Percentiles rank a stretch among this genome's conserved stretches.
Conservation (phyloP, 345 rosid genomes). For the Ailanthus altissimus region DNA sequence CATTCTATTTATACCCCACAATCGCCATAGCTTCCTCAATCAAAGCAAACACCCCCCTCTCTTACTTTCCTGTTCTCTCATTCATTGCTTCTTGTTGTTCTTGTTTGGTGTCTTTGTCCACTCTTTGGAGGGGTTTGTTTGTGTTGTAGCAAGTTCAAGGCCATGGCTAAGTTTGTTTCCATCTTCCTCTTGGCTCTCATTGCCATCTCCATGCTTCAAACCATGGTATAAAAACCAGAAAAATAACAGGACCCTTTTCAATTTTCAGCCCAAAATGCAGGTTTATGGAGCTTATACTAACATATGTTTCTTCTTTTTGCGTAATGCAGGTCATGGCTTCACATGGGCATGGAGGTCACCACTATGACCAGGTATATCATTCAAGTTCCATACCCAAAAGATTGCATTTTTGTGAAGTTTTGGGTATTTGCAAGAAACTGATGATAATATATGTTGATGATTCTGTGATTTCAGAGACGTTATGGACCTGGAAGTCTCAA, state of each 20-base stretch:
- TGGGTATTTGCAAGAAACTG: constrained; percentile 10
- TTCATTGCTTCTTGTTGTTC: background rate
- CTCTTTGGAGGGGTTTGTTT: constrained; percentile 14
- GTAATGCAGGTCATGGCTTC: constrained; percentile 44
- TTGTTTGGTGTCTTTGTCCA: background rate
- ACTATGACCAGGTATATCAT: constrained; percentile 24
- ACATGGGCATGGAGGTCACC: constrained; percentile 49
- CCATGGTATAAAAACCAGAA: constrained; percentile 50
- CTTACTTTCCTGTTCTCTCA: background rate
- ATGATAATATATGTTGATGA: background rate
- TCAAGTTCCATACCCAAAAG: background rate
- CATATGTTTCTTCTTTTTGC: background rate
- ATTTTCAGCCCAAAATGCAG: background rate
- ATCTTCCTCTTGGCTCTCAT: constrained; percentile 56
- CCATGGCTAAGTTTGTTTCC: constrained; percentile 58
- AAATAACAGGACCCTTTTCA: background rate
- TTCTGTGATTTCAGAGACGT: constrained; percentile 29
- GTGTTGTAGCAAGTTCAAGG: constrained; percentile 12
- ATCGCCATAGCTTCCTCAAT: constrained; percentile 7
- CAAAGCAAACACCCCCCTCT: constrained; percentile 29
- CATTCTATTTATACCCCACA: constrained; percentile 40
- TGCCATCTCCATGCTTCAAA: constrained; percentile 66
- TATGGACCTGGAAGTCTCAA: constrained; percentile 54
- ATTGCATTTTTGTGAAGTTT: background rate
- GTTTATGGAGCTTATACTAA: background rate